Base-by-base conservation (phyloP, 1,284 basidiomycete species). In the Leucoagaricus sp. region DNA sequence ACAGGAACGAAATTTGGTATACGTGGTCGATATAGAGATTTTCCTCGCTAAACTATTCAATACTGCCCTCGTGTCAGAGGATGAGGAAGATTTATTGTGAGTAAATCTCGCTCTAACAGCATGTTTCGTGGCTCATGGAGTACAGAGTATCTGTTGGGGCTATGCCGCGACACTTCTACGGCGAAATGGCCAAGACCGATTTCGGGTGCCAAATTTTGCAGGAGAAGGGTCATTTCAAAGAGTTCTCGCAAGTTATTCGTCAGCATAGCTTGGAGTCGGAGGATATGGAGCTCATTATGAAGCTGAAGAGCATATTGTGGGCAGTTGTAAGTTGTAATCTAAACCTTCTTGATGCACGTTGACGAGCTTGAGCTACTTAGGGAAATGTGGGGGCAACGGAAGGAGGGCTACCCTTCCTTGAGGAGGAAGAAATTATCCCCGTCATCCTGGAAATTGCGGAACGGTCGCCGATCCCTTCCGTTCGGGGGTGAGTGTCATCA, bases 261-360 rank as follows among this genome's bases (percentile, higher is more conserved):
- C 81, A 88, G 62, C 93, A 99, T 70, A 91, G 89, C 15, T 77
- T 89, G 58, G 96, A 98, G 70, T 85, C 83, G 47, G 84, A 88
- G 55, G 95, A 99, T 68, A 73, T 83, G 19, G 91, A 92, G 45
- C 77, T 97, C 28, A 89, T 98, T 58, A 77, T 87, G 65, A 94
- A 93, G 70, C 73, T 99, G 55, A 99, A 99, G 74, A 97, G 94
- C 67, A 91, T 95, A 9, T 77, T 99, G 0, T 99, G 97, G 97
- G 93, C 94, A 1, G 89, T 99, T 57, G 95, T 96, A 69, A 65
- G 92, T 80, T 21, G 34, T 15, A 19, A 31, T 19, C 38, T 38
- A 1, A 13, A 57, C 15, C 19, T 3, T 40, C 13, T 31, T 25
- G 7, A n/a, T 23, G 46, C 2, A 44, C 7, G 12, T 19, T 54